Conservation (phyloP, 768 basidiomycete genomes). For the Pisolithus tinctorius region DNA sequence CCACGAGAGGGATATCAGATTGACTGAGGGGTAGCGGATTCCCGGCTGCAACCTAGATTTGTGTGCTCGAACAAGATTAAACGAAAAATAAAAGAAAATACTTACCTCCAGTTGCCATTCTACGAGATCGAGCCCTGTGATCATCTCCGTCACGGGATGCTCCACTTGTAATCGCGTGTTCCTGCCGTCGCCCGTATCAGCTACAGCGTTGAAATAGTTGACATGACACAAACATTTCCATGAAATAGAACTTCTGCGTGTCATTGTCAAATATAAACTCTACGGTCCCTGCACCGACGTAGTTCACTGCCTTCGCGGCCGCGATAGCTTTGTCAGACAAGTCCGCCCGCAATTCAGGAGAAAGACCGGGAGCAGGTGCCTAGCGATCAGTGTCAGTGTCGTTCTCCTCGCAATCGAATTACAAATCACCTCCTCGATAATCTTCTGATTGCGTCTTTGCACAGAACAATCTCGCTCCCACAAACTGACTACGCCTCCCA, state of each 20-base stretch:
- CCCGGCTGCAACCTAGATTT: constrained; percentile 70
- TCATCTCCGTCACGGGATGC: constrained; percentile 93
- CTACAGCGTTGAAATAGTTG: background rate
- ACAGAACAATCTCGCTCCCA: constrained; percentile 95
- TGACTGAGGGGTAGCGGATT: constrained; percentile 79
- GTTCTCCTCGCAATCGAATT: background rate
- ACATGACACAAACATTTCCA: constrained; percentile 72
- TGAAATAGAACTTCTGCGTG: constrained; percentile 82
- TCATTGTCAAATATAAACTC: constrained; percentile 97
- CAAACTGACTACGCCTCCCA: constrained; percentile 81
- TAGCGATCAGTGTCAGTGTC: constrained; percentile 22
- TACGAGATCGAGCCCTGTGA: constrained; percentile 89
- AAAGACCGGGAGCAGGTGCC: constrained; percentile 89
- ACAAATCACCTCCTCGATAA: constrained; percentile 70
- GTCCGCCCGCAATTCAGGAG: constrained; percentile 70
- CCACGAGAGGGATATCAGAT: constrained; percentile 73
- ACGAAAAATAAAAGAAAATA: background rate
- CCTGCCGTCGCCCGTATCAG: constrained; percentile 33
- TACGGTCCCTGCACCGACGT: constrained; percentile 90
- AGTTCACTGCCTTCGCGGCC: constrained; percentile 88
- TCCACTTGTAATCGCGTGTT: constrained; percentile 84
- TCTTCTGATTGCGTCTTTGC: constrained; percentile 90
- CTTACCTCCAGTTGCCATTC: constrained; percentile 88
- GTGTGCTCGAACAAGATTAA: background rate
- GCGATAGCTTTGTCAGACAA: constrained; percentile 83